phyloP scores from a whole-genome alignment of 2,329 filamentous ascomycete genomes.

The Claviceps cyperi region DNA sequence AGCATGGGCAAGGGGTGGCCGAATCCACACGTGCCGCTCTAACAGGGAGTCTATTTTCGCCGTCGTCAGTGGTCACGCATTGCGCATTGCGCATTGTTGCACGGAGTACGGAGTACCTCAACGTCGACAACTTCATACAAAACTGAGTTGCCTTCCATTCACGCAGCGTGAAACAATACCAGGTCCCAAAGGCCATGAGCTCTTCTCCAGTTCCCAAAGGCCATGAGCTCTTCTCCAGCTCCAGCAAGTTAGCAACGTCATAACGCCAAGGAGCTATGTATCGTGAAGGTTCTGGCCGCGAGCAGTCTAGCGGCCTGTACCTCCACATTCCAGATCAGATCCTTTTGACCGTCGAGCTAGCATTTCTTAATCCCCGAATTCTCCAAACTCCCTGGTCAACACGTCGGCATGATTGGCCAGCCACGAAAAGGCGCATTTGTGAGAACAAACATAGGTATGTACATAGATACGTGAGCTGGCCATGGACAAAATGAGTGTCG shows the following conservation, averaged over 20 bases:
- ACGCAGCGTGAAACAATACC: too few species aligned
- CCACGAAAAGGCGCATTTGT: neutral
- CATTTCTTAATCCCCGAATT: neutral
- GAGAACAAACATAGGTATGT: neutral
- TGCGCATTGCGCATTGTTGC: too few species aligned
- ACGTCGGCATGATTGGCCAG: neutral
- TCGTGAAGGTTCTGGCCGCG: neutral
- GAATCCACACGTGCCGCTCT: constrained; percentile 2
- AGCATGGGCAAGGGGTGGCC: neutral
- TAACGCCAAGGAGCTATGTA: neutral
- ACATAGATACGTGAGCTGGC: too few species aligned
- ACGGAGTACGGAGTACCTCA: too few species aligned
- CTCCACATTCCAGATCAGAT: neutral
- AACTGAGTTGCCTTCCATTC: too few species aligned
- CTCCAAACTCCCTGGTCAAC: neutral
- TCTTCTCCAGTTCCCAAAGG: too few species aligned
- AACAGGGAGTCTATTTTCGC: neutral
- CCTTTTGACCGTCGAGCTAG: neutral
- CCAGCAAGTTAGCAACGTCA: too few species aligned
- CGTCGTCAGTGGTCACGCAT: neutral
- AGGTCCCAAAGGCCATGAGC: too few species aligned
- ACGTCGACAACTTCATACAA: too few species aligned
- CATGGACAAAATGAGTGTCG: too few species aligned
- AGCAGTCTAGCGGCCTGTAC: neutral
- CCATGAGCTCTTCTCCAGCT: too few species aligned